Conservation (phyloP, 2,329 filamentous ascomycete species). For the Myriangium duriaei region DNA sequence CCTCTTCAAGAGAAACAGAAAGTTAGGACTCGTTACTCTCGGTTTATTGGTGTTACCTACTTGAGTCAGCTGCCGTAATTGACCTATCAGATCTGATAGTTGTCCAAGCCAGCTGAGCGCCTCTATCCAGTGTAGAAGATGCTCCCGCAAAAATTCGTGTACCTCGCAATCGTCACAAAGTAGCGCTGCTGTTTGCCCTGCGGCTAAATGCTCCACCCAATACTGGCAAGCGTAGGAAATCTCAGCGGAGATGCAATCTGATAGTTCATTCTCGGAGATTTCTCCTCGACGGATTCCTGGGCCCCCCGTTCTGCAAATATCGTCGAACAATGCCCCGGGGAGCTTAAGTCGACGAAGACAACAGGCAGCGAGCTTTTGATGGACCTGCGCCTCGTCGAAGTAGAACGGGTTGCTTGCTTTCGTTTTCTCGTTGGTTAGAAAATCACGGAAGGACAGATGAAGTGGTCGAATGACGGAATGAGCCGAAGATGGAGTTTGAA, state of each 20-base stretch:
- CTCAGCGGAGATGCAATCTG: background rate
- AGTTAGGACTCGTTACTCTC: too few species aligned
- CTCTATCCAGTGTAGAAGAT: slow-evolving; percentile 1
- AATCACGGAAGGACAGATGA: slow-evolving; percentile 2
- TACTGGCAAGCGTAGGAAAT: background rate
- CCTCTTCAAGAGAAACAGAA: too few species aligned
- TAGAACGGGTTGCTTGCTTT: background rate
- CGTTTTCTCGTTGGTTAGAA: background rate
- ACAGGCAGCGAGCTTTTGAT: background rate
- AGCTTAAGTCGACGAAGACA: background rate
- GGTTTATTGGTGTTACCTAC: too few species aligned
- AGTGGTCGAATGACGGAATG: background rate
- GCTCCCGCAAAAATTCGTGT: slow-evolving; percentile 1
- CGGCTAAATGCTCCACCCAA: too few species aligned
- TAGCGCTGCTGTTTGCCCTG: background rate
- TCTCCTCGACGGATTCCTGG: background rate
- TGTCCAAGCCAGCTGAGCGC: background rate
- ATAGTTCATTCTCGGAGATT: background rate
- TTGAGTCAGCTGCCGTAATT: background rate
- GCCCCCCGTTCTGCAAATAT: background rate
- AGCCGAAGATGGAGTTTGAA: too few species aligned
- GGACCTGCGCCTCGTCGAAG: background rate
- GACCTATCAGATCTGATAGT: background rate
- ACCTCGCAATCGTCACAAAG: background rate
- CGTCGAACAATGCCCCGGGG: background rate